Percentiles rank a stretch among this genome's conserved stretches.
phyloP scores from a whole-genome alignment of 805 yeast genomes.

The Cyberlindnera americana region DNA sequence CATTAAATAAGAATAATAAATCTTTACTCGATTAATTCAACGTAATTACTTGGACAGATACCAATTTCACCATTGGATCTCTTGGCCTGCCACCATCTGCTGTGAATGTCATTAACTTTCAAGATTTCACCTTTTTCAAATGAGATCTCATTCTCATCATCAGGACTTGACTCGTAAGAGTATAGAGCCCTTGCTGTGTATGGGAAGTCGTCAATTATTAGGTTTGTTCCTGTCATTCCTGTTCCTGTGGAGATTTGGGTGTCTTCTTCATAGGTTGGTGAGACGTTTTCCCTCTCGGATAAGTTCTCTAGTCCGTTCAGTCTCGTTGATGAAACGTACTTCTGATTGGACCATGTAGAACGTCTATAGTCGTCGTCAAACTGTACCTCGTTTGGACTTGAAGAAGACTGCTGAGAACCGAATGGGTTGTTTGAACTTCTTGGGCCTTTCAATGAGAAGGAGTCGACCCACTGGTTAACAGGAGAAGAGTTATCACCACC shows the following conservation, averaged over 20 bases:
- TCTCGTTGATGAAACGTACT: constrained; percentile 47
- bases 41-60: constrained; percentile 93
- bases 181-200: constrained; percentile 85
- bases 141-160: constrained; percentile 88
- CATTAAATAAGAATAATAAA: constrained; percentile 19
- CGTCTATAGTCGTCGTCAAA: constrained; percentile 15
- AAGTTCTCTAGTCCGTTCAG: constrained; percentile 60
- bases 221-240: constrained; percentile 13
- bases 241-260: constrained; percentile 21
- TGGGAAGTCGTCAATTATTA: constrained; percentile 54
- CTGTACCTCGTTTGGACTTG: constrained; percentile 3
- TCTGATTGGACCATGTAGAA: constrained; percentile 24
- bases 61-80: constrained; percentile 89
- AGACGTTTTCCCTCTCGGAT: constrained; percentile 22
- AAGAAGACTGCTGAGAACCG: constrained; percentile 12
- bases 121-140: constrained; percentile 89
- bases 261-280: constrained; percentile 19
- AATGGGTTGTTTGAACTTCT: constrained; percentile 32
- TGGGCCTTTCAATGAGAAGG: constrained; percentile 60
- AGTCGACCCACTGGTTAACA: constrained; percentile 77
- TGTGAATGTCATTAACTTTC: constrained; percentile 87
- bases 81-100: constrained; percentile 98
- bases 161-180: constrained; percentile 84
- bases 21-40: constrained; percentile 54
- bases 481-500: constrained; percentile 93